Percentiles rank a stretch among this genome's conserved stretches.
phyloP scores from a whole-genome alignment of 371 early-diverging fungal genomes.

The Gilbertella persicaria region DNA sequence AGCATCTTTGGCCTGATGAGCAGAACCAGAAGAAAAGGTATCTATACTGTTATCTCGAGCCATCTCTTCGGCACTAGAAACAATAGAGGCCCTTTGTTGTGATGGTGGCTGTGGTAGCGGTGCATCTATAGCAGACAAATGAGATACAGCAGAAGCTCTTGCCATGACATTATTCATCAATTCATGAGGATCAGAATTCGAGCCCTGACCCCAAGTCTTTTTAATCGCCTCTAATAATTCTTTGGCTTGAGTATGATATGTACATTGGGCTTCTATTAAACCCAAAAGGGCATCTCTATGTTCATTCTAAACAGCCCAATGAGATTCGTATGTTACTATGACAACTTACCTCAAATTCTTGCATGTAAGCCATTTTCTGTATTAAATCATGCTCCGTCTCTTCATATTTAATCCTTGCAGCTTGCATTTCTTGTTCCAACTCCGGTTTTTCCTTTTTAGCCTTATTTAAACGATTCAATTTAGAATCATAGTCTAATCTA shows the following conservation, averaged over 20 bases:
- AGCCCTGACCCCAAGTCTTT: conserved; percentile 34
- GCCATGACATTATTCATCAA: conserved; percentile 8
- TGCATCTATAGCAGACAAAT: not conserved
- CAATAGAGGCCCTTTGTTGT: no score
- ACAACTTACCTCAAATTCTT: conserved; percentile 65
- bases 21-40: no score
- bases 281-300: conserved; percentile 54
- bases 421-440: conserved; percentile 88
- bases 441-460: conserved; percentile 89
- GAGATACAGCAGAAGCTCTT: not conserved
- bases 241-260: conserved; percentile 47
- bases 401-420: conserved; percentile 89
- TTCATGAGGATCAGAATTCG: conserved; percentile 9
- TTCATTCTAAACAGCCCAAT: conserved; percentile 42
- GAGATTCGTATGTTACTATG: not conserved
- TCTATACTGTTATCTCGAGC: conserved; percentile 6
- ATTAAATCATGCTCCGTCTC: conserved; percentile 76
- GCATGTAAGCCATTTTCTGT: conserved; percentile 65
- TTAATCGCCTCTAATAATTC: conserved; percentile 48
- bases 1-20: no score
- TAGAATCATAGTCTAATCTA: conserved; percentile 91
- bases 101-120: no score
- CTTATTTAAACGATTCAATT: conserved; percentile 81
- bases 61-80: conserved; percentile 13
- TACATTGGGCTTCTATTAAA: conserved; percentile 59